Conservation (phyloP, 805 yeast genomes). For the Saturnispora galanensis region DNA sequence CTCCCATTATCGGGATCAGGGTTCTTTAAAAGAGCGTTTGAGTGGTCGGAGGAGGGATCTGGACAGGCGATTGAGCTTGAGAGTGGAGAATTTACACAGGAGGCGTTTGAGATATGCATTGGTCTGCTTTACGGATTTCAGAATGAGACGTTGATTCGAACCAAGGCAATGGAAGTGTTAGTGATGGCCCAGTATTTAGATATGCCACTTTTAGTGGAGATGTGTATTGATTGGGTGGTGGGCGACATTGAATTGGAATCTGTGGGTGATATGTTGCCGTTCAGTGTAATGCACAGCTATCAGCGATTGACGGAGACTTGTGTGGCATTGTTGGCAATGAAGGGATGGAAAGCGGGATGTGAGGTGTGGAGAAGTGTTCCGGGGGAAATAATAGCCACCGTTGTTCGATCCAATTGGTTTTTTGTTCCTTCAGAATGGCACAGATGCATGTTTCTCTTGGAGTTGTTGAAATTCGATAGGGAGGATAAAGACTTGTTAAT, state of each 20-base stretch:
- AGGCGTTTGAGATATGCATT: slow-evolving; percentile 40
- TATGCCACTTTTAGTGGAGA: slow-evolving; percentile 36
- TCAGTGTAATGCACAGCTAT: slow-evolving; percentile 5
- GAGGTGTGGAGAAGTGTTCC: slow-evolving; percentile 42
- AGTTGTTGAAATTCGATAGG: slow-evolving; percentile 3
- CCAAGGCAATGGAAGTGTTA: slow-evolving; percentile 33
- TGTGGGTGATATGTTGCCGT: slow-evolving; percentile 4
- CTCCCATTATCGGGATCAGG: slow-evolving; percentile 37
- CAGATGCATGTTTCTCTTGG: slow-evolving; percentile 32
- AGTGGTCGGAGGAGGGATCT: slow-evolving; percentile 29
- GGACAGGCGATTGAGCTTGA: slow-evolving; percentile 16
- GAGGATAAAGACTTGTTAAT: slow-evolving; percentile 18
- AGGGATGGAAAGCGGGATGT: slow-evolving; percentile 41
- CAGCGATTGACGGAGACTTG: slow-evolving; percentile 8
- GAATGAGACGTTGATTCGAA: slow-evolving; percentile 25
- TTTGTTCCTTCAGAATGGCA: slow-evolving; percentile 50
- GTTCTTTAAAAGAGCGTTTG: slow-evolving; percentile 37
- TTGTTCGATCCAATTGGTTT: slow-evolving; percentile 40
- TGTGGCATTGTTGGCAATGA: slow-evolving; percentile 27
- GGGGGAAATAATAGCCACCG: slow-evolving; percentile 30
- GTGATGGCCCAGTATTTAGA: slow-evolving; percentile 43
- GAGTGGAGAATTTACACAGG: slow-evolving; percentile 32
- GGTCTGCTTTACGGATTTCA: slow-evolving; percentile 37
- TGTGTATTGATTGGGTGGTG: slow-evolving; percentile 13
- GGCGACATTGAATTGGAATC: slow-evolving; percentile 1